Base-by-base conservation (phyloP, 208 protist genomes). In the Leptomonas pyrrhocoris region DNA sequence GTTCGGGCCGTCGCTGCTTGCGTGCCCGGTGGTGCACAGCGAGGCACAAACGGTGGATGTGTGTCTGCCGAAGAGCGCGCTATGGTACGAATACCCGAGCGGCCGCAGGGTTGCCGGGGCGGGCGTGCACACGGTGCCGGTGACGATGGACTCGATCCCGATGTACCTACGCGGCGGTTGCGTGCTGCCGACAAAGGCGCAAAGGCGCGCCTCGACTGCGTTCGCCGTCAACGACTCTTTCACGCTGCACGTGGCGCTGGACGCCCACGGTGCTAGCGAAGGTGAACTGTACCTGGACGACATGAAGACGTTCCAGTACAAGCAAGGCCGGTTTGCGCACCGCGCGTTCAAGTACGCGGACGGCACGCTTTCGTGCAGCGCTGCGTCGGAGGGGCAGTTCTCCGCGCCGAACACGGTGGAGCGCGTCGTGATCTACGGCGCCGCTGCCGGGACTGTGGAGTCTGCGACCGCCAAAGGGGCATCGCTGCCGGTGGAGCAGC, bases 101-200 rank as follows among this genome's bases (percentile, higher is more conserved):
- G 81, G 78, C 27, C 57, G 40, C 36, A 60, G 19, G 30, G 28
- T 12, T 19, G 43, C 49, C 3, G 60, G 19, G 16, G n/a, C 57
- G 57, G 57, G 57, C 15, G 50, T 46, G 73, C 53, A 53, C 18
- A 68, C 45, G 50, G 16, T 72, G 18, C 51, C 70, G n/a, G 89
- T 93, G 6, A 74, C 88, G 48, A 70, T 92, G 49, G 81, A 89
- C 19, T 86, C 82, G 31, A 97, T 98, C 27, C 95, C 97, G 49
- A 81, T 98, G 21, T 97, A 94, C 73, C 67, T 98, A 31, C 73
- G 92, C 21, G 96, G 92, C 45, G 97, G 98, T 45, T 79, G 84
- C 58, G 92, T 99, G 58, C 56, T 99, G 43, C 85, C 96, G 13
- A 82, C 80, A 25, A 90, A 96, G 68, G 76, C 98, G 48, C 85